Evolutionary conservation across 2,329 filamentous ascomycete genomes (phyloP), one percentile per base, ranked within the genome.

Genomic region (Ophiostoma pallidulum): DNA sequence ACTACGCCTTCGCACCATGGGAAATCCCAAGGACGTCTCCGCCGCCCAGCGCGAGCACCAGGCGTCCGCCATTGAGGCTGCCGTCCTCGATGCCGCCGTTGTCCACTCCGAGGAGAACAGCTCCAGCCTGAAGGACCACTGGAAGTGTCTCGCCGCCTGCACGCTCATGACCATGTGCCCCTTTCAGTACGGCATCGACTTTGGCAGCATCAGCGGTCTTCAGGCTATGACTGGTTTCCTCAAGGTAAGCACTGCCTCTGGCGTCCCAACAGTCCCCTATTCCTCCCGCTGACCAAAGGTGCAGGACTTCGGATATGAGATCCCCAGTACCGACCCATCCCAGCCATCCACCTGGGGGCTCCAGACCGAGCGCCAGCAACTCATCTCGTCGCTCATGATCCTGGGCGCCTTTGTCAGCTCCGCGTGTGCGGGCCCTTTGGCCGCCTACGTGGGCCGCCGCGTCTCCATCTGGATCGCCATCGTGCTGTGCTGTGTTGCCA

Each of bases 181-280:
- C 0, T 74, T 75, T 51, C 72, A 74, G 50, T 74, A 75, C 56
- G 72, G 72, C 24, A 60, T 72, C 37, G 57, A 75, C 52, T 48
- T 48, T 40, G 46, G 46, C 20, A 32, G 36, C n/a, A 48, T 48
- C n/a, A 44, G 40, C 19, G 46, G 46, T 26, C 46, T 48, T 3
- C 46, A 48, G 40, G 46, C 46, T 50, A 74, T 73, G 71, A 57
- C 62, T 3, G 71, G 70, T 13, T 74, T 74, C 42, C 62, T 73
- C 5, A 59, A 66, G 57, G 68, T 67, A 52, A n/a, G n/a, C n/a
- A n/a, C n/a, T n/a, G n/a, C n/a, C n/a, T n/a, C n/a, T n/a, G n/a
- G n/a, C n/a, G n/a, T n/a, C n/a, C n/a, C n/a, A n/a, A n/a, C n/a
- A n/a, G n/a, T n/a, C n/a, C n/a, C n/a, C n/a, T n/a, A n/a, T n/a